A percentile compares a stretch with the other conserved stretches of the same genome.
phyloP scores from a whole-genome alignment of 2,329 filamentous ascomycete species.

The Penicillium sp. region DNA sequence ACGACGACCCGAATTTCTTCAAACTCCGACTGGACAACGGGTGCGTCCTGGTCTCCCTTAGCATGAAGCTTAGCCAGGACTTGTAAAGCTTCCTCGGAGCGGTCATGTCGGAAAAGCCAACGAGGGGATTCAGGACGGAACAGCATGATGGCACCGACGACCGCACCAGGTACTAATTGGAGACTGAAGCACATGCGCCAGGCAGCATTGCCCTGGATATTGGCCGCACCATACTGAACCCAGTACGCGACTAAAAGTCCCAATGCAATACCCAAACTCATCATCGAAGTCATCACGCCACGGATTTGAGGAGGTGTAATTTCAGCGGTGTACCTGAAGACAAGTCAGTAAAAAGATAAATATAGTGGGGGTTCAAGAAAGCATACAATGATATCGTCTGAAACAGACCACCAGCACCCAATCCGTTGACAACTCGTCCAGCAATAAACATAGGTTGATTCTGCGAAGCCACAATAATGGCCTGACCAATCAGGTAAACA shows the following conservation, averaged over 20 bases:
- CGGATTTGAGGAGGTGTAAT: background rate
- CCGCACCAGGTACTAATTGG: background rate
- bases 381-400: background rate
- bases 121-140: background rate
- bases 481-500: background rate
- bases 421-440: background rate
- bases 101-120: background rate
- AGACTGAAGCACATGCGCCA: constrained; percentile 1
- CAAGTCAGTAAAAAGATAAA: background rate
- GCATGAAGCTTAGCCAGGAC: background rate
- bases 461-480: constrained; percentile 1
- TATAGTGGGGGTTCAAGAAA: background rate
- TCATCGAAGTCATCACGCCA: constrained; percentile 2
- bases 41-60: background rate
- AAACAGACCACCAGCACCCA: background rate
- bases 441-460: constrained; percentile 1
- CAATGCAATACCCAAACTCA: constrained; percentile 1
- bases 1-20: background rate
- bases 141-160: background rate
- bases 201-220: background rate
- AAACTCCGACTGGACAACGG: background rate
- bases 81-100: background rate
- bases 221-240: background rate
- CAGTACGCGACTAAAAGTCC: background rate
- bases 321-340: background rate